A percentile compares a stretch with the other conserved stretches of the same genome.
These are phyloP conservation scores for Heterobasidion parviporum DNA, from an alignment of 1,284 basidiomycete genomes.

Conservation along the genomic window DNA sequence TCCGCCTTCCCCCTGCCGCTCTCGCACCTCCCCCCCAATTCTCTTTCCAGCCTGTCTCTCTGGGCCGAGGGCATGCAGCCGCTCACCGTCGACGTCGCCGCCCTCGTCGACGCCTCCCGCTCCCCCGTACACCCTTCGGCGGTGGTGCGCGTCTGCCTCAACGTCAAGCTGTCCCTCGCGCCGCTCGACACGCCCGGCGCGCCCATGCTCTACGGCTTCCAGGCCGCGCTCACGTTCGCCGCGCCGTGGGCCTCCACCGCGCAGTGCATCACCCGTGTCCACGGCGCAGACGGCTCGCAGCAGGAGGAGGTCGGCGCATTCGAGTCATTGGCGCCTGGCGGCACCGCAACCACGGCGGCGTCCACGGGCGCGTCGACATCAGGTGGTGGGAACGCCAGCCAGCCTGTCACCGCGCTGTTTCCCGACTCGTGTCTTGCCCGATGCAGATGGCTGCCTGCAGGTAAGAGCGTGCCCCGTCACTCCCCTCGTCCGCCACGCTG, in stretches of 20 bases:
- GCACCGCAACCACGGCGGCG: conserved; percentile 5
- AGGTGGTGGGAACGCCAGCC: conserved; percentile 4
- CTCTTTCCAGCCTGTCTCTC: conserved; percentile 37
- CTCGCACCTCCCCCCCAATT: conserved; percentile 10
- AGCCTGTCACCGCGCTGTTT: conserved; percentile 10
- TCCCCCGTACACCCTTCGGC: conserved; percentile 12
- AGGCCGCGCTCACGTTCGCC: conserved; percentile 46
- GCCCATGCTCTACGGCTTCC: conserved; percentile 52
- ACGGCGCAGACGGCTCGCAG: conserved; percentile 37
- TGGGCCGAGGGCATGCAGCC: conserved; percentile 62
- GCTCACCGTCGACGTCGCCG: conserved; percentile 45
- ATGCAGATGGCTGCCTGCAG: conserved; percentile 49
- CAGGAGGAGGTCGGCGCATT: conserved; percentile 44
- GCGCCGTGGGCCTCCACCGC: conserved; percentile 41
- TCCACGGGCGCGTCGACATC: no score
- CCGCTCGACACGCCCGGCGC: conserved; percentile 37
- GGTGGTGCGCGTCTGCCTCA: conserved; percentile 30
- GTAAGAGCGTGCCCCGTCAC: conserved; percentile 23
- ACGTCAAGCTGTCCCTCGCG: conserved; percentile 41
- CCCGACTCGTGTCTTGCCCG: conserved; percentile 21
- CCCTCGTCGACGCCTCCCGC: conserved; percentile 24
- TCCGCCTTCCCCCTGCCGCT: conserved; percentile 4
- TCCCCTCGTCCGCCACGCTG: conserved; percentile 3
- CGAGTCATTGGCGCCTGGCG: conserved; percentile 25
- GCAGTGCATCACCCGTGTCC: conserved; percentile 55